Percentiles rank a stretch among this genome's conserved stretches.
phyloP scores from a whole-genome alignment of 177 flowering plant genomes.

The Tripterygium wilfordii region DNA sequence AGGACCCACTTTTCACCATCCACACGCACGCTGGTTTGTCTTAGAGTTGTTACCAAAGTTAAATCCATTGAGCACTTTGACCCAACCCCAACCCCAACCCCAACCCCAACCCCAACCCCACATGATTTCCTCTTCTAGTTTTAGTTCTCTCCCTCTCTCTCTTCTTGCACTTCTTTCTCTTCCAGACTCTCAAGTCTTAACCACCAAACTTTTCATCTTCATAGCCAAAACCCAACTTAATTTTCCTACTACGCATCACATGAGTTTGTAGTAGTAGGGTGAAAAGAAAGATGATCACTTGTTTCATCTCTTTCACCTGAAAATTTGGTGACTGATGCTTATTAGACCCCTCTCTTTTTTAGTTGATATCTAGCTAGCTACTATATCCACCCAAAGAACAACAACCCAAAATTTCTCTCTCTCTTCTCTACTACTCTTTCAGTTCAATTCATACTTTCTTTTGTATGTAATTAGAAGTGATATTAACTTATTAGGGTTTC shows the following conservation, averaged over 20 bases:
- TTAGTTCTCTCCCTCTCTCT: constrained; percentile 2
- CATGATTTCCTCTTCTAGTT: not conserved
- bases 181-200: constrained; percentile 12
- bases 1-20: constrained; percentile 72
- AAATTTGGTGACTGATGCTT: constrained; percentile 21
- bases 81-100: constrained; percentile 71
- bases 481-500: too few relatives aligned
- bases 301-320: constrained; percentile 16
- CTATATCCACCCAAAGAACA: too few relatives aligned
- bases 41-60: constrained; percentile 18
- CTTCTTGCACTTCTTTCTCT: not conserved
- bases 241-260: not conserved
- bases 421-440: constrained; percentile 1
- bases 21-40: constrained; percentile 51
- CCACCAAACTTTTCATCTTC: constrained; percentile 7
- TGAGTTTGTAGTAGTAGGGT: not conserved
- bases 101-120: constrained; percentile 9
- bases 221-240: not conserved
- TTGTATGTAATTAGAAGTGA: too few relatives aligned
- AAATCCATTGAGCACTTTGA: constrained; percentile 28
- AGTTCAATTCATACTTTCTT: too few relatives aligned
- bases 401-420: constrained; percentile 1
- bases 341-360: constrained; percentile 9
- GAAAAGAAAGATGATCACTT: constrained; percentile 2
- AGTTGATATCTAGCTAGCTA: too few relatives aligned